Conservation (phyloP, 805 yeast genomes). For the Saturnispora zaruensis region DNA sequence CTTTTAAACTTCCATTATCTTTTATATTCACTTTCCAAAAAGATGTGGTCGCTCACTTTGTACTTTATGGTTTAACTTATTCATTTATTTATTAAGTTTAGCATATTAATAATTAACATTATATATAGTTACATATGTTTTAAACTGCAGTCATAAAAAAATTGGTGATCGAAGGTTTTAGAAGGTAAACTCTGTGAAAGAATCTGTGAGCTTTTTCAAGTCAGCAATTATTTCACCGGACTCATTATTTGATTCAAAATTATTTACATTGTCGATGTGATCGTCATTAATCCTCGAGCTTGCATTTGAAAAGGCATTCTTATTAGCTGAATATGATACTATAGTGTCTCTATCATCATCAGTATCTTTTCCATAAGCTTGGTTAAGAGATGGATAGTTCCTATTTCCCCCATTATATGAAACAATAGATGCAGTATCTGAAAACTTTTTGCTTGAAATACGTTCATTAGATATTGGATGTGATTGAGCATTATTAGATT, state of each 20-base stretch:
- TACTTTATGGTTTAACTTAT: neutral
- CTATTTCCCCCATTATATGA: constrained; percentile 27
- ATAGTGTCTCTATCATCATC: constrained; percentile 8
- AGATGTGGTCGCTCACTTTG: neutral
- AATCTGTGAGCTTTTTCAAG: constrained; percentile 31
- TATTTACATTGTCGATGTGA: neutral
- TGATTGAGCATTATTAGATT: constrained; percentile 5
- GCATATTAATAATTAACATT: neutral
- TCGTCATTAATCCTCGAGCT: constrained; percentile 5
- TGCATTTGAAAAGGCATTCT: neutral
- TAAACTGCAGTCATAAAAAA: constrained; percentile 13
- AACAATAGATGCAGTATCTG: constrained; percentile 32
- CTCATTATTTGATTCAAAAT: constrained; percentile 7
- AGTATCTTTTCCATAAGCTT: constrained; percentile 8
- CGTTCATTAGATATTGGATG: constrained; percentile 6
- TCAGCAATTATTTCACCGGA: constrained; percentile 18
- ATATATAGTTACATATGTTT: neutral
- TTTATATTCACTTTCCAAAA: neutral
- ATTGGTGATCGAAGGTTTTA: neutral
- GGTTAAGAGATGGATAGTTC: constrained; percentile 2
- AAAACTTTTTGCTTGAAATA: constrained; percentile 19
- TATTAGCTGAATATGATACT: constrained; percentile 5
- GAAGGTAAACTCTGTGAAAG: constrained; percentile 25
- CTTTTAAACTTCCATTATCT: neutral
- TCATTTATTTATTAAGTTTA: neutral